Evolutionary conservation across 352 stramenopile genomes (phyloP).

Genomic region (Globisporangium radiosum): DNA sequence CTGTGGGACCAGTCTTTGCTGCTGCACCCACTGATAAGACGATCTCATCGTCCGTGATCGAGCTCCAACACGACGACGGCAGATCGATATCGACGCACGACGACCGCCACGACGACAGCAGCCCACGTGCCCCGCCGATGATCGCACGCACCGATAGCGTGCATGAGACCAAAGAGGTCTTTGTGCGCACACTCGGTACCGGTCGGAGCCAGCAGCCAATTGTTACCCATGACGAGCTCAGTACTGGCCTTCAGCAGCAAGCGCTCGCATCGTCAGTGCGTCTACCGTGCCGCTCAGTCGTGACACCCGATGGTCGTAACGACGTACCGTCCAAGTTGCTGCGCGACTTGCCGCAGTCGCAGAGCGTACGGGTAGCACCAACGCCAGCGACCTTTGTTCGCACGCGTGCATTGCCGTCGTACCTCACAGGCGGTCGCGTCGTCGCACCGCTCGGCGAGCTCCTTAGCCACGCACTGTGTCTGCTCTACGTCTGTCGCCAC

Average conservation of each 20-base stretch:
- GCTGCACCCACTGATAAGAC: background rate
- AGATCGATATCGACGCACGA: slow-evolving; percentile 2
- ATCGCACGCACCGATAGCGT: slow-evolving; percentile 29
- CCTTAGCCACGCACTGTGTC: slow-evolving; percentile 66
- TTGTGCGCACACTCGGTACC: slow-evolving; percentile 25
- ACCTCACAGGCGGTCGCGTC: slow-evolving; percentile 55
- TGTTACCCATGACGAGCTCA: background rate
- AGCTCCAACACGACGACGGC: slow-evolving; percentile 10
- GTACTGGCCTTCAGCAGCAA: background rate
- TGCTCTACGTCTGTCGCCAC: slow-evolving; percentile 88
- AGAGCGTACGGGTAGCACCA: slow-evolving; percentile 1
- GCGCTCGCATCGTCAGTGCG: background rate
- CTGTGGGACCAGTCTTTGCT: background rate
- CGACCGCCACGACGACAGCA: slow-evolving; percentile 5
- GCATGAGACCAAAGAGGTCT: slow-evolving; percentile 54
- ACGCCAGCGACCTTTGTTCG: background rate
- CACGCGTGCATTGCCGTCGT: slow-evolving; percentile 19
- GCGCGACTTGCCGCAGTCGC: background rate
- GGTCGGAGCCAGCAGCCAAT: background rate
- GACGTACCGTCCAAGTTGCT: background rate
- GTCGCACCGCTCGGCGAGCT: slow-evolving; percentile 58
- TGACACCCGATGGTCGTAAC: background rate
- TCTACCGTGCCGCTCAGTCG: background rate
- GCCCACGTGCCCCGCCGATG: slow-evolving; percentile 3
- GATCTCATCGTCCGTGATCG: slow-evolving; percentile 5